Conservation (phyloP, 192 early-diverging fungal species). For the Coemansia sp. region DNA sequence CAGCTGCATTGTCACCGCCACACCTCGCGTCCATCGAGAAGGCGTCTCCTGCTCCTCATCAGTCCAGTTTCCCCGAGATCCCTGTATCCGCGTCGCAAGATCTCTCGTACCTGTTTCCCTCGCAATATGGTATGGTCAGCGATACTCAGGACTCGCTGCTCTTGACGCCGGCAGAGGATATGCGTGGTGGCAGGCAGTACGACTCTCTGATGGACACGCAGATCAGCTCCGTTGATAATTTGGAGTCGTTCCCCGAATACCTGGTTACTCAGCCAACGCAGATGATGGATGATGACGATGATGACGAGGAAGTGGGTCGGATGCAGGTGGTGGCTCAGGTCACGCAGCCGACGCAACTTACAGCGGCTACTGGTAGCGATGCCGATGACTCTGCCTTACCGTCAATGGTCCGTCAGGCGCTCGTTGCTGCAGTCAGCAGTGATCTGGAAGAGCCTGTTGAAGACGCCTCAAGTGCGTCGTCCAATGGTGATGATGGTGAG, state of each 20-base stretch:
- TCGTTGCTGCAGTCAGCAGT: neutral
- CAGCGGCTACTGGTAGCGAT: constrained; percentile 7
- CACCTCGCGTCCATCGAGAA: too few species aligned
- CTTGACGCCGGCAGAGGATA: constrained; percentile 32
- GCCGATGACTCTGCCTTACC: constrained; percentile 9
- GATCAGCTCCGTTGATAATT: neutral
- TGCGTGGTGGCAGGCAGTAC: neutral
- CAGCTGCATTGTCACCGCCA: too few species aligned
- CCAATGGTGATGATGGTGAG: neutral
- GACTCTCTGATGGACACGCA: neutral
- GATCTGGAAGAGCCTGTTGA: neutral
- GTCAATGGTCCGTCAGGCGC: constrained; percentile 34
- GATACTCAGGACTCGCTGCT: constrained; percentile 54
- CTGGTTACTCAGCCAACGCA: constrained; percentile 29
- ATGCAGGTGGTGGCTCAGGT: too few species aligned
- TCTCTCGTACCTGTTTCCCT: constrained; percentile 25
- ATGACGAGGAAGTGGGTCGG: constrained; percentile 5
- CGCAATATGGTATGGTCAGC: constrained; percentile 10
- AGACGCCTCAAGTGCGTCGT: too few species aligned
- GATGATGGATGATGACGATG: constrained; percentile 2
- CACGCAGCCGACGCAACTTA: constrained; percentile 25
- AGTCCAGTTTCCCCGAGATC: neutral
- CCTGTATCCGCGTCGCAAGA: constrained; percentile 28
- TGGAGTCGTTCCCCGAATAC: neutral
- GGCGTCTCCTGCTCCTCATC: neutral